Conservation (phyloP, 2,329 filamentous ascomycete species). For the Leptoxyphium fumago region DNA sequence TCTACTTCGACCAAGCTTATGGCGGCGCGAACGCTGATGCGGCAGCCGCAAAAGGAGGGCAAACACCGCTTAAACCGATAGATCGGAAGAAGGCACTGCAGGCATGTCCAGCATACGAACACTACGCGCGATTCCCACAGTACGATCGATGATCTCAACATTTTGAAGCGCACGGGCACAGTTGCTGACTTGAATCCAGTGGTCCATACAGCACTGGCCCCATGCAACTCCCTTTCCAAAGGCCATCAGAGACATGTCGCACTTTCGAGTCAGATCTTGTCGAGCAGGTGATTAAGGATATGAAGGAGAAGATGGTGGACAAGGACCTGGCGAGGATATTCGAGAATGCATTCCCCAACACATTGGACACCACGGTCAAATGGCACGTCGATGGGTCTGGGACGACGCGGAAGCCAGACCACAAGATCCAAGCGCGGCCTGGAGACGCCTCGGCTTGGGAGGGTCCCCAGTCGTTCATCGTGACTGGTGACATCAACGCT, state of each 20-base stretch:
- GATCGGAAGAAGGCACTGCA: constrained; percentile 19
- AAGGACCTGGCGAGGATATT: constrained; percentile 84
- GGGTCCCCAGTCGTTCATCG: constrained; percentile 81
- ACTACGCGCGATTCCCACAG: constrained; percentile 24
- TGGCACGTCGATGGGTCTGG: constrained; percentile 61
- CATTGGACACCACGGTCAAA: constrained; percentile 74
- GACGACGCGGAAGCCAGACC: constrained; percentile 21
- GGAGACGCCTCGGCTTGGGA: constrained; percentile 54
- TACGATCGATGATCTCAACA: constrained; percentile 11
- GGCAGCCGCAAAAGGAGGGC: constrained; percentile 2
- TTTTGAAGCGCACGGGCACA: background rate
- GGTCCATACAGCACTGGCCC: constrained; percentile 67
- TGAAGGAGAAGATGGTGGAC: constrained; percentile 67
- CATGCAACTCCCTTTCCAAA: constrained; percentile 68
- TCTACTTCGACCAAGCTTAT: constrained; percentile 13
- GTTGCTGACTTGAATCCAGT: constrained; percentile 31
- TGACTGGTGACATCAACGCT: constrained; percentile 83
- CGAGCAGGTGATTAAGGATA: constrained; percentile 71
- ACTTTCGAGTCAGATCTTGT: constrained; percentile 80
- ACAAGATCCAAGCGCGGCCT: constrained; percentile 5
- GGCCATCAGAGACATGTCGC: constrained; percentile 66
- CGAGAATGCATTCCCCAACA: constrained; percentile 89
- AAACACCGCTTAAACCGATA: constrained; percentile 12
- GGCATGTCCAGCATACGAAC: constrained; percentile 25
- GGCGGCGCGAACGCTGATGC: constrained; percentile 8